Evolutionary conservation across 202 grass and related monocot genomes (phyloP), one percentile per base, ranked within the genome.

Genomic region (Musa balbisiana): DNA sequence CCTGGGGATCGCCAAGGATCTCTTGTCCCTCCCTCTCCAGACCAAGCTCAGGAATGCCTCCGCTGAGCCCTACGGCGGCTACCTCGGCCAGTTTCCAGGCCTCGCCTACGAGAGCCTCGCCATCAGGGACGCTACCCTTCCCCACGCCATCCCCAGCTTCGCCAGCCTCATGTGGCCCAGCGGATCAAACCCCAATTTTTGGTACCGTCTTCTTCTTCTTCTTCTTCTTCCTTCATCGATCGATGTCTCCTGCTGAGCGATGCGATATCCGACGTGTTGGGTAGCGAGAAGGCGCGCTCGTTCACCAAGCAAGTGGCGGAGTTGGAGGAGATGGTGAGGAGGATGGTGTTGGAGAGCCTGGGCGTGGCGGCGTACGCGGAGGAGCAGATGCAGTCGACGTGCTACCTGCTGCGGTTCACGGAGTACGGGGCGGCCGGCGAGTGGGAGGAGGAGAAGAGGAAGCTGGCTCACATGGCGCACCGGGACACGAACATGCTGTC

Each of bases 61-160:
- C 3, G 80, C 83, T 15, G 82, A 29, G 56, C 82, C 82, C 49
- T 91, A 80, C 27, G 75, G 88, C 72, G 90, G 86, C 58, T 97
- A 92, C 84, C 29, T 97, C 1, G 90, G 87, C 15, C 73, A 51
- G 15, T 21, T 92, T 68, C 85, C 85, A 1, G 86, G 82, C 22
- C 43, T 81, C 52, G 53, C 58, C 17, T 92, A 83, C 80, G 87
- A 96, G 74, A 90, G 89, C 83, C 72, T 92, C 43, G 90, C 85
- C 78, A 66, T 97, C 23, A 27, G 71, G 4, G 87, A 85, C 63
- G 88, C 67, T 33, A 55, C 24, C 15, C 75, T 24, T 23, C 53
- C 50, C 2, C 70, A 82, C 2, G 54, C 13, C 16, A 73, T 91
- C 78, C 62, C 53, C 1, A 49, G 55, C 9, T 97, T 97, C 53